Conservation (phyloP, 345 rosid species). For the Lenwebbia sp. region DNA sequence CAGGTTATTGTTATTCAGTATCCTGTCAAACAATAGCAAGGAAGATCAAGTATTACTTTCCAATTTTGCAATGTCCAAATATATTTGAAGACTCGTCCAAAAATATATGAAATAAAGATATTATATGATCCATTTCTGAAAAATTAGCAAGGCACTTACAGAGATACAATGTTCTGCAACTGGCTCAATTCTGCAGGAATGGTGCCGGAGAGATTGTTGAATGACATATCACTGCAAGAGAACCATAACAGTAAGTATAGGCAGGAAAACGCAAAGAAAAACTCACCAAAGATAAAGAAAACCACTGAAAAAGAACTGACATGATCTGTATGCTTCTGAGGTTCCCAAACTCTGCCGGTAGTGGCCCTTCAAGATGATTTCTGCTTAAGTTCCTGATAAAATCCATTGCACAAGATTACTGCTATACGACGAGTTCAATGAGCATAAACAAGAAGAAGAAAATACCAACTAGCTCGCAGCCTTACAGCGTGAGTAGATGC, state of each 20-base stretch:
- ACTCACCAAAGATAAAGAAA: not conserved
- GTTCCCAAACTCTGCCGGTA: constrained; percentile 78
- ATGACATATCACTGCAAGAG: constrained; percentile 59
- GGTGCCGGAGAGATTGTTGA: constrained; percentile 52
- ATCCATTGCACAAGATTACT: not conserved
- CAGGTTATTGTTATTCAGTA: constrained; percentile 63
- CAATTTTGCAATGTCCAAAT: not conserved
- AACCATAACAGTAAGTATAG: not conserved
- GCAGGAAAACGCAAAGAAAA: too few relatives aligned
- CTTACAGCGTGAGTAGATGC: constrained; percentile 87
- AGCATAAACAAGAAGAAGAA: not conserved
- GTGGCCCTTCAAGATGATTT: constrained; percentile 47
- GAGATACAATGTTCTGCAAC: constrained; percentile 61
- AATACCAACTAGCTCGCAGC: not conserved
- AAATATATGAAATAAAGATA: not conserved
- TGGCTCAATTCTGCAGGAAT: constrained; percentile 80
- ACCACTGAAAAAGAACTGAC: constrained; percentile 16
- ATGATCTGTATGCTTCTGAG: constrained; percentile 68
- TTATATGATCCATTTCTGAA: not conserved
- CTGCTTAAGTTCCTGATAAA: constrained; percentile 57
- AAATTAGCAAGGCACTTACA: constrained; percentile 32
- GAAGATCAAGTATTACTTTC: not conserved
- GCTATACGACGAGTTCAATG: not conserved
- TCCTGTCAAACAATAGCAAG: constrained; percentile 22
- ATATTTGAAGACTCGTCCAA: not conserved